A percentile compares a stretch with the other conserved stretches of the same genome.
These are phyloP conservation scores for Thinopyrum elongatum DNA, from an alignment of 176 grass and related monocot genomes.

Conservation along the genomic window DNA sequence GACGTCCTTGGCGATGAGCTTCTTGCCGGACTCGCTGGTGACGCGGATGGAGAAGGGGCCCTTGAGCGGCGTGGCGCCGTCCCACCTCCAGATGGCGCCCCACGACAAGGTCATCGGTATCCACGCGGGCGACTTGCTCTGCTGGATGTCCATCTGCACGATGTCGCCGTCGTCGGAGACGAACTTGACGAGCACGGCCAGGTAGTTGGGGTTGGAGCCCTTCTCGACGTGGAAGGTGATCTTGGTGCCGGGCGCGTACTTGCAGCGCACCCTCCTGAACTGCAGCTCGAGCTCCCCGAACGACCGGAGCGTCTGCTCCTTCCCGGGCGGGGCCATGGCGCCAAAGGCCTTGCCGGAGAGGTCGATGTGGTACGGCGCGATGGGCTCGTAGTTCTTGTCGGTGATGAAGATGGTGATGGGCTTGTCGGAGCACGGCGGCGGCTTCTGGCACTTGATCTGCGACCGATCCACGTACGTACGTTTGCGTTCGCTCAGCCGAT, in stretches of 20 bases:
- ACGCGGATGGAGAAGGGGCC: constrained; percentile 66
- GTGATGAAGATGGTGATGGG: constrained; percentile 56
- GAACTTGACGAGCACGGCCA: constrained; percentile 61
- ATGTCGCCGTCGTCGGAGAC: constrained; percentile 63
- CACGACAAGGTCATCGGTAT: constrained; percentile 48
- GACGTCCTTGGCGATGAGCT: constrained; percentile 44
- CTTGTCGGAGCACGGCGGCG: constrained; percentile 36
- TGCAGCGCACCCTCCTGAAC: constrained; percentile 67
- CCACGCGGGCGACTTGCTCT: constrained; percentile 23
- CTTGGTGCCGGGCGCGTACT: constrained; percentile 45
- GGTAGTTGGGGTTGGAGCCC: constrained; percentile 55
- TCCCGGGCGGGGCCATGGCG: constrained; percentile 49
- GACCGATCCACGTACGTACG: no score
- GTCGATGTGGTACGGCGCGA: constrained; percentile 71
- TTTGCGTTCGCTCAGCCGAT: no score
- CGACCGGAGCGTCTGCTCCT: constrained; percentile 40
- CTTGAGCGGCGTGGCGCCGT: constrained; percentile 25
- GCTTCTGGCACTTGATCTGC: constrained; percentile 48
- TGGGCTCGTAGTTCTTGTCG: constrained; percentile 64
- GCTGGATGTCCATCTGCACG: constrained; percentile 50
- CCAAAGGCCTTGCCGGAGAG: constrained; percentile 70
- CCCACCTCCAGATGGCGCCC: constrained; percentile 72
- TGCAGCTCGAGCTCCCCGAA: constrained; percentile 59
- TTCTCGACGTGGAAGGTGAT: constrained; percentile 72
- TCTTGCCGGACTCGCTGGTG: constrained; percentile 64